phyloP scores from a whole-genome alignment of 1,284 basidiomycete species.

The Inonotus hispidus region DNA sequence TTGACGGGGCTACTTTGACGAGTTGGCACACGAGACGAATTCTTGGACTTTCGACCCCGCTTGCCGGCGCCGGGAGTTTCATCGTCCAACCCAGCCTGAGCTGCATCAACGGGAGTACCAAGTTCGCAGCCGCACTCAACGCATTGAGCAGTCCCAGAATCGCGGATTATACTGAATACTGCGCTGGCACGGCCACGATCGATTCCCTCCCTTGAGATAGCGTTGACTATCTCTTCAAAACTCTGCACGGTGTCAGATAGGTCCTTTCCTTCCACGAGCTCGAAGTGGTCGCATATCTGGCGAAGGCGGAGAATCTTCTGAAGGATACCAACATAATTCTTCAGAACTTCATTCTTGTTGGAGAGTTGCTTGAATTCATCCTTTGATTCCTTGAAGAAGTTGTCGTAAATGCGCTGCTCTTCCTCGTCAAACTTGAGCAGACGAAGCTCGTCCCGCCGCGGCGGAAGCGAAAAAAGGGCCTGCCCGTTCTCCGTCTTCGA shows the following conservation, averaged over 20 bases:
- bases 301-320: conserved; percentile 93
- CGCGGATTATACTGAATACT: conserved; percentile 78
- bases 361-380: conserved; percentile 86
- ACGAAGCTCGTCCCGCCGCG: conserved; percentile 80
- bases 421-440: conserved; percentile 79
- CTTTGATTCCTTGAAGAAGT: conserved; percentile 84
- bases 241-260: conserved; percentile 37
- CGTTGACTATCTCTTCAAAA: conserved; percentile 72
- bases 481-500: conserved; percentile 77
- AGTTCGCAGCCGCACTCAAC: conserved; percentile 83
- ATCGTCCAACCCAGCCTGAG: conserved; percentile 41
- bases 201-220: conserved; percentile 81
- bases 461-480: conserved; percentile 82
- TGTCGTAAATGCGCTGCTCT: conserved; percentile 85
- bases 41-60: conserved; percentile 59
- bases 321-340: conserved; percentile 96
- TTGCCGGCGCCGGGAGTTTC: conserved; percentile 50
- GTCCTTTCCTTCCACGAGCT: conserved; percentile 80
- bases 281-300: conserved; percentile 96
- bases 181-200: conserved; percentile 68
- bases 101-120: conserved; percentile 43
- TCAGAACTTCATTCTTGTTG: conserved; percentile 87
- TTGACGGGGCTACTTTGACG: conserved; percentile 61
- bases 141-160: conserved; percentile 84
- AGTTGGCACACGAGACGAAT: conserved; percentile 49